Conservation (phyloP, 202 grass and related monocot species). For the Tripidium arundinaceum region DNA sequence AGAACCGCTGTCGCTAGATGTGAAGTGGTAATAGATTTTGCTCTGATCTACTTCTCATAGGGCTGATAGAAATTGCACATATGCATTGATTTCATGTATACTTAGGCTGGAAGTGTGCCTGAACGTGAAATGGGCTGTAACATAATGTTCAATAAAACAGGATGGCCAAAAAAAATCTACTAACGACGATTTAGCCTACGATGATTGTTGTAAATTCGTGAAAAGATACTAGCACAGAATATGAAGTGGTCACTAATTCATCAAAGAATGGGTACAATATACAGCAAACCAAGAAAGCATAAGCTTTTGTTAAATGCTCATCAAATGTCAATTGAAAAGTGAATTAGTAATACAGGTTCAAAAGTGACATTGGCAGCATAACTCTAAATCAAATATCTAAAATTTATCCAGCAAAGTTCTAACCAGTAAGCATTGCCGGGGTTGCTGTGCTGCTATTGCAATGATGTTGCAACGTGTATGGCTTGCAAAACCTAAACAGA, state of each 20-base stretch:
- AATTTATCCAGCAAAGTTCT: slow-evolving; percentile 9
- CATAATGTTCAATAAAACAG: slow-evolving; percentile 14
- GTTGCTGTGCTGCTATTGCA: not conserved
- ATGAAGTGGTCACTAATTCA: not conserved
- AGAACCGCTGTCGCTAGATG: slow-evolving; percentile 75
- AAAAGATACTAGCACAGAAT: not conserved
- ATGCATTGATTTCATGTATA: slow-evolving; percentile 43
- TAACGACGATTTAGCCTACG: not conserved
- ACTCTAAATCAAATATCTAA: slow-evolving; percentile 4
- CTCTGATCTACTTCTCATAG: slow-evolving; percentile 14
- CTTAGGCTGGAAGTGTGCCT: slow-evolving; percentile 27
- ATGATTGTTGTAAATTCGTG: not conserved
- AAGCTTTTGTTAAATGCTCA: not conserved
- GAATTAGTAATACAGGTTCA: not conserved
- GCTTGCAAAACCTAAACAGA: no score
- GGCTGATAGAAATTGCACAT: slow-evolving; percentile 44
- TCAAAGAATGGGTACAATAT: not conserved
- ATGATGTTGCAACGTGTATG: not conserved
- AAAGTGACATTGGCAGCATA: not conserved
- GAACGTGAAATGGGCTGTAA: slow-evolving; percentile 19
- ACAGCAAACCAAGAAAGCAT: not conserved
- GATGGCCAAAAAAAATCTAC: not conserved
- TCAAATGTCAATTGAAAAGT: not conserved
- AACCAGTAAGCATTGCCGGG: not conserved
- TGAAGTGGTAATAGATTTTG: slow-evolving; percentile 64